Evolutionary conservation across 805 yeast genomes (phyloP), one percentile per base, ranked within the genome.

Genomic region (Candida insectalens): DNA sequence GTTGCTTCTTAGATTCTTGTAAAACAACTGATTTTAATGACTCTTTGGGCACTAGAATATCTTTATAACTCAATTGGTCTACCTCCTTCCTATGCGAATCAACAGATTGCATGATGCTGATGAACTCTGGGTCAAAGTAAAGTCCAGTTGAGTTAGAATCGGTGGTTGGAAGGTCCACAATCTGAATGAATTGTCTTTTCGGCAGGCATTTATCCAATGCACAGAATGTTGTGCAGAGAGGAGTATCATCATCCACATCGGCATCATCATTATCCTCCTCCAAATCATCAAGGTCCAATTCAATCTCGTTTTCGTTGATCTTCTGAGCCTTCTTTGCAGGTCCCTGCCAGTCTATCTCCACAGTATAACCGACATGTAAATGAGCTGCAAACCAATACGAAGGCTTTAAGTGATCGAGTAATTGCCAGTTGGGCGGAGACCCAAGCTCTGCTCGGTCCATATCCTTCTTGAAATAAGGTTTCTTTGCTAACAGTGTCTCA

Each of bases 181-280:
- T 45, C 37, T 78, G 79, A 7, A 85, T 41, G 48, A 68, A 83
- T 17, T 60, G 47, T 16, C 94, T 60, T 13, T 65, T 57, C 2
- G 85, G 84, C 1, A 82, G 59, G 45, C 94, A 84, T 53, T 89
- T 89, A 51, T 88, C 96, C 19, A 89, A 62, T 0, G 97, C 92
- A 20, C 83, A 54, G 46, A 87, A 89, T 10, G 55, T 47, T 2
- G 59, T 51, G 3, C 50, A n/a, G 15, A 13, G 12, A 21, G 23
- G 23, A 7, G 12, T 7, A 21, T 12, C 13, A 17, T 18, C 17
- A 14, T 4, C 19, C 19, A 8, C 19, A 30, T 6, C 34, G 3
- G 22, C 21, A 13, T 19, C 8, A 15, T 29, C 36, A 19, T 15
- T 12, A 6, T 30, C 34, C 7, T 30, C 14, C 8, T 29, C 39